Conservation (phyloP, 2,329 filamentous ascomycete species). For the Cladophialophora carrionii region DNA sequence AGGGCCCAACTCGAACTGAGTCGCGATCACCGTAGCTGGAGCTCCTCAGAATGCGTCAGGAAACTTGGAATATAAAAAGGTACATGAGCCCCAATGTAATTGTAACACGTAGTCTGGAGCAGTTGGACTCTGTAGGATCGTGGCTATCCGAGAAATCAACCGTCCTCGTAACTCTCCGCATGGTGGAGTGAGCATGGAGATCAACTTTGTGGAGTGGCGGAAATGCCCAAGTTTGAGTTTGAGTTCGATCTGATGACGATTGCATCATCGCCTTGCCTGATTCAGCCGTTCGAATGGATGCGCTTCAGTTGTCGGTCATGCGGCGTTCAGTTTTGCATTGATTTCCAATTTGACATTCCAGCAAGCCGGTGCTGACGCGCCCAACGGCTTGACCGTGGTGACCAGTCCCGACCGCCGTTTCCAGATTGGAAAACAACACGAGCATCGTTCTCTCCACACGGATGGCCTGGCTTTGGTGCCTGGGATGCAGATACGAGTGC, state of each 20-base stretch:
- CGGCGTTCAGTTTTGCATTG: neutral
- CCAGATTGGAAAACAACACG: conserved; percentile 6
- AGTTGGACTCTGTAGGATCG: neutral
- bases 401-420: conserved; percentile 4
- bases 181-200: conserved; percentile 5
- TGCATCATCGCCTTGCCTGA: neutral
- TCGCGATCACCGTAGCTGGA: neutral
- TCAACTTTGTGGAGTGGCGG: neutral
- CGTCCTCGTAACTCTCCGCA: neutral
- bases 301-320: neutral
- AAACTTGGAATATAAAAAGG: neutral
- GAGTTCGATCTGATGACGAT: neutral
- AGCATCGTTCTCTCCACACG: neutral
- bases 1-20: neutral
- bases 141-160: neutral
- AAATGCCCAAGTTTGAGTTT: neutral
- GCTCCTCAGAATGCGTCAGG: neutral
- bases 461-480: neutral
- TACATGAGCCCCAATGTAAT: too few species aligned
- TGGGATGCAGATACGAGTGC: neutral
- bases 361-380: conserved; percentile 1
- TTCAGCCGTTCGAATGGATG: neutral
- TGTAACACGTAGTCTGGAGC: too few species aligned
- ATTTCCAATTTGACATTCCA: neutral
- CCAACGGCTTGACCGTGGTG: neutral